Evolutionary conservation across 179 eudicot genomes (phyloP).

Genomic region (Beta macrorhiza): DNA sequence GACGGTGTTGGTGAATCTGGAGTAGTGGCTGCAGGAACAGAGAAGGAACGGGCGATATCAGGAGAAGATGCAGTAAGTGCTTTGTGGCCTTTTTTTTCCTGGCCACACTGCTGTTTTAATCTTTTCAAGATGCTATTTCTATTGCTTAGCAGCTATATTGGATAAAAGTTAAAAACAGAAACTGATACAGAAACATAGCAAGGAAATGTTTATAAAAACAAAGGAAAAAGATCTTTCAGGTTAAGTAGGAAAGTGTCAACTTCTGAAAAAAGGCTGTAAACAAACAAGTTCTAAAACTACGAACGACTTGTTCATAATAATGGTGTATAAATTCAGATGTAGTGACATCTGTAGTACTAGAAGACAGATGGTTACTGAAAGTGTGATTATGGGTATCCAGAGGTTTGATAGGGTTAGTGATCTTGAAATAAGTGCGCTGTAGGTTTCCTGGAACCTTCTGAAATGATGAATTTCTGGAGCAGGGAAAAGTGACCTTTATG

Average conservation of each 20-base stretch:
- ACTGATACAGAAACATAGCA: background rate
- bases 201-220: background rate
- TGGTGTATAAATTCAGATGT: background rate
- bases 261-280: background rate
- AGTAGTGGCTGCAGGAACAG: conserved; percentile 92
- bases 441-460: background rate
- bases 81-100: conserved; percentile 6
- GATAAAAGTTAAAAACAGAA: background rate
- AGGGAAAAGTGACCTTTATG: background rate
- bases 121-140: background rate
- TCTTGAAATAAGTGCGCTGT: no score
- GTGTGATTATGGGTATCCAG: background rate
- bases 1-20: conserved; percentile 60
- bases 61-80: conserved; percentile 94
- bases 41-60: conserved; percentile 78
- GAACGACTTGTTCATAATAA: background rate
- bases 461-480: background rate
- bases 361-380: background rate
- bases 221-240: background rate
- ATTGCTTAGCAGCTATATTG: background rate
- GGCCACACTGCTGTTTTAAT: background rate
- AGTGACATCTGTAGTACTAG: background rate
- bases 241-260: background rate
- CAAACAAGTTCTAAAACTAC: background rate
- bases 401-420: background rate